Conservation (phyloP, 352 stramenopile genomes). For the Phytophthora europaea region DNA sequence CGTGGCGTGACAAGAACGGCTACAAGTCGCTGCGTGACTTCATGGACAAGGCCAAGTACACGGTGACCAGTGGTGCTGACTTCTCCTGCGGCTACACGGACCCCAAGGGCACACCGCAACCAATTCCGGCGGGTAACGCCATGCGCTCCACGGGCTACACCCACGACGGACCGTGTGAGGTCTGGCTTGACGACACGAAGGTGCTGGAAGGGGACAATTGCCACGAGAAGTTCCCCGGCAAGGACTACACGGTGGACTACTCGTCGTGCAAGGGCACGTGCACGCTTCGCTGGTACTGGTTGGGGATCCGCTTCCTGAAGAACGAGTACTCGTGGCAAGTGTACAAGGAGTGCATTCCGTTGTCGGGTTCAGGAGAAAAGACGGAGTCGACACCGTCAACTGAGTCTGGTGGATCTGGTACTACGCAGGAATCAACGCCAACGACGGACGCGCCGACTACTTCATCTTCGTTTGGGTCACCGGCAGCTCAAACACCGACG, state of each 20-base stretch:
- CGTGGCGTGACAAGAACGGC: background rate
- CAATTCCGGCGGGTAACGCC: slow-evolving; percentile 34
- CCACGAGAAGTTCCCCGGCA: slow-evolving; percentile 38
- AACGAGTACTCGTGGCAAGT: slow-evolving; percentile 65
- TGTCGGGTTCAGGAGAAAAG: slow-evolving; percentile 14
- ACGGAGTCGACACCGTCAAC: slow-evolving; percentile 3
- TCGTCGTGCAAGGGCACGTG: slow-evolving; percentile 32
- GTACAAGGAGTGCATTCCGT: slow-evolving; percentile 60
- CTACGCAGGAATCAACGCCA: background rate
- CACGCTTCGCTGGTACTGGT: slow-evolving; percentile 31
- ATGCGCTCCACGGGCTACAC: slow-evolving; percentile 57
- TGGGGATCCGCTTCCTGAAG: slow-evolving; percentile 46
- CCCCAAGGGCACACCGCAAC: slow-evolving; percentile 35
- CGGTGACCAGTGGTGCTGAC: slow-evolving; percentile 23
- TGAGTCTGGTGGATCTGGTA: background rate
- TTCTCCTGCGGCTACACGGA: slow-evolving; percentile 48
- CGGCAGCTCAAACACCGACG: background rate
- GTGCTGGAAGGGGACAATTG: slow-evolving; percentile 40
- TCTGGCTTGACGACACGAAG: slow-evolving; percentile 46
- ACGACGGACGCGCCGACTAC: background rate
- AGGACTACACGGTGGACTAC: slow-evolving; percentile 38
- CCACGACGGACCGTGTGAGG: slow-evolving; percentile 48
- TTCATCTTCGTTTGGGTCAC: background rate
- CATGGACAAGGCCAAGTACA: slow-evolving; percentile 4
- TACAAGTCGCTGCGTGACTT: slow-evolving; percentile 48